phyloP scores from a whole-genome alignment of 73 alveolate species.

The Paramecium biaurelia region DNA sequence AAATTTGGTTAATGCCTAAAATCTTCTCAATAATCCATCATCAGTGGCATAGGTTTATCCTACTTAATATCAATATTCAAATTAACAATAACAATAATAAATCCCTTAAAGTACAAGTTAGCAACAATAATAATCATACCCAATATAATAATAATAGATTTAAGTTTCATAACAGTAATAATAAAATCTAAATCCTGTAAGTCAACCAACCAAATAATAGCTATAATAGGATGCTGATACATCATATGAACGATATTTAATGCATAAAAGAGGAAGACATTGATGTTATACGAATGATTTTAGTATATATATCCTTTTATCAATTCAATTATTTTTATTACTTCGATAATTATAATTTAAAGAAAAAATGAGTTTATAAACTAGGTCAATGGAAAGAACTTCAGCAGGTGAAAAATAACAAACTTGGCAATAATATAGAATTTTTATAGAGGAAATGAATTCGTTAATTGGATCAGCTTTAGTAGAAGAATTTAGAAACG shows the following conservation, averaged over 20 bases:
- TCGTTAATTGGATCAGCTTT: constrained; percentile 56
- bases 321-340: background rate
- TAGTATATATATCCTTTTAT: background rate
- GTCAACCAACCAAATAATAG: background rate
- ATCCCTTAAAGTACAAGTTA: background rate
- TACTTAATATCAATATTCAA: background rate
- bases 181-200: background rate
- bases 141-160: background rate
- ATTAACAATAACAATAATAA: background rate
- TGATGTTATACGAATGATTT: background rate
- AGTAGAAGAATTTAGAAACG: constrained; percentile 64
- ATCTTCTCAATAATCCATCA: background rate
- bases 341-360: background rate
- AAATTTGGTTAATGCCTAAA: background rate
- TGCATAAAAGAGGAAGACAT: background rate
- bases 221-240: background rate
- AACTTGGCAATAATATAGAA: background rate
- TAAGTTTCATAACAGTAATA: background rate
- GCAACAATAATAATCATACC: background rate
- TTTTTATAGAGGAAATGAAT: background rate
- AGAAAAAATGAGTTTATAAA: constrained; percentile 10
- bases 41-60: background rate
- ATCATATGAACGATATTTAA: constrained; percentile 1
- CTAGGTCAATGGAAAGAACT: constrained; percentile 48
- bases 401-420: constrained; percentile 6